Evolutionary conservation across 768 basidiomycete species (phyloP).

Genomic region (Amanita muscaria): DNA sequence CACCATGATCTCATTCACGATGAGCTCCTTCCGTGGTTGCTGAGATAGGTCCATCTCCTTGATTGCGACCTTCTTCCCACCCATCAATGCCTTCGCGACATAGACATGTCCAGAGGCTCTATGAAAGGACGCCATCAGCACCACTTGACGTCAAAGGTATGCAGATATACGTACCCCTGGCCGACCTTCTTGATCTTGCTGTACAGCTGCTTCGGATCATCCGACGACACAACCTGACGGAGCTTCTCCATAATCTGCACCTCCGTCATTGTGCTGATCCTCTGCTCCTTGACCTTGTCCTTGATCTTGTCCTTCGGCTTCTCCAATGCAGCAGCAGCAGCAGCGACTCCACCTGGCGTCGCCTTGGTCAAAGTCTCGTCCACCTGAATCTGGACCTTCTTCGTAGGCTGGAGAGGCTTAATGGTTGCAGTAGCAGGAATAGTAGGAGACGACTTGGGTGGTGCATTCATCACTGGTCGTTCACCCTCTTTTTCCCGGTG

Average conservation of each 20-base stretch:
- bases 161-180: constrained; percentile 67
- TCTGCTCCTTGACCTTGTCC: constrained; percentile 72
- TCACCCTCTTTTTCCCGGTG: constrained; percentile 20
- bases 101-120: constrained; percentile 98
- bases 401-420: constrained; percentile 66
- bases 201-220: constrained; percentile 86
- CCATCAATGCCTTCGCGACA: constrained; percentile 84
- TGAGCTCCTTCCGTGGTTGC: constrained; percentile 94
- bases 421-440: constrained; percentile 49
- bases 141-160: constrained; percentile 1
- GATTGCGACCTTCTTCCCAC: constrained; percentile 87
- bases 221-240: constrained; percentile 73
- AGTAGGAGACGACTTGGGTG: constrained; percentile 37
- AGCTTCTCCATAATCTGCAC: constrained; percentile 98
- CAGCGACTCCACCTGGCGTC: constrained; percentile 39
- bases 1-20: constrained; percentile 96
- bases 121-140: constrained; percentile 14
- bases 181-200: constrained; percentile 99
- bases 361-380: constrained; percentile 22
- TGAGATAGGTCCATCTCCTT: constrained; percentile 97
- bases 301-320: constrained; percentile 57
- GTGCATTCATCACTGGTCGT: constrained; percentile 29
- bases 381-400: constrained; percentile 59
- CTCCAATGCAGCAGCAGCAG: constrained; percentile 52
- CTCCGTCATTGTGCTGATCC: constrained; percentile 95